These are phyloP conservation scores for Paraurostyla sp. DNA, from an alignment of 73 alveolate species.

Conservation along the genomic window DNA sequence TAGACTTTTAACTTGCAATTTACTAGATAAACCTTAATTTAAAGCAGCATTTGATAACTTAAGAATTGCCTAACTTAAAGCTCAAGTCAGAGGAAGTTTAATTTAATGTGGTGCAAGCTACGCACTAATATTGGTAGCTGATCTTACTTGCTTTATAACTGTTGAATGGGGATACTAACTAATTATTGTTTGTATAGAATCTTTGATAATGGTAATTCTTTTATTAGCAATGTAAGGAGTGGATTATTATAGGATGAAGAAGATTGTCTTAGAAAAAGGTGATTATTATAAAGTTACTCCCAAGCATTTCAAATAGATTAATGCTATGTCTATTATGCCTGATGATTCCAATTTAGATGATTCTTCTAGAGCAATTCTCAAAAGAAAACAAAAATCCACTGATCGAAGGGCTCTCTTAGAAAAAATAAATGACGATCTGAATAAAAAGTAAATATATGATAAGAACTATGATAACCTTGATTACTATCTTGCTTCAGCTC, in stretches of 20 bases:
- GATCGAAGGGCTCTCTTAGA: constrained; percentile 15
- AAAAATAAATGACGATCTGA: background rate
- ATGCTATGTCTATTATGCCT: constrained; percentile 16
- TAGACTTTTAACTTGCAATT: background rate
- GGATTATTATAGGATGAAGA: constrained; percentile 5
- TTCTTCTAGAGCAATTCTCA: no score
- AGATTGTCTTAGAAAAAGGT: background rate
- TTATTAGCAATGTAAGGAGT: background rate
- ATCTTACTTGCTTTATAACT: constrained; percentile 30
- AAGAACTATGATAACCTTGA: constrained; percentile 9
- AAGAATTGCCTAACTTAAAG: background rate
- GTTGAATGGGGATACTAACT: constrained; percentile 31
- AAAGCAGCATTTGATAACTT: constrained; percentile 24
- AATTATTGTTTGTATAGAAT: constrained; percentile 9
- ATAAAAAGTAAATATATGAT: background rate
- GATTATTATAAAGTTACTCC: constrained; percentile 14
- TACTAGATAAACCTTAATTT: background rate
- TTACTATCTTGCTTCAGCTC: background rate
- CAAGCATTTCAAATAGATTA: no score
- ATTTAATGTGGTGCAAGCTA: constrained; percentile 9
- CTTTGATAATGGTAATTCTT: background rate
- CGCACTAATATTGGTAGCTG: background rate
- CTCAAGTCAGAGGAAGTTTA: background rate
- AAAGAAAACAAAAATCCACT: background rate
- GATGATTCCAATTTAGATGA: background rate